phyloP scores from a whole-genome alignment of 192 early-diverging fungal genomes.

The Coemansia sp. region DNA sequence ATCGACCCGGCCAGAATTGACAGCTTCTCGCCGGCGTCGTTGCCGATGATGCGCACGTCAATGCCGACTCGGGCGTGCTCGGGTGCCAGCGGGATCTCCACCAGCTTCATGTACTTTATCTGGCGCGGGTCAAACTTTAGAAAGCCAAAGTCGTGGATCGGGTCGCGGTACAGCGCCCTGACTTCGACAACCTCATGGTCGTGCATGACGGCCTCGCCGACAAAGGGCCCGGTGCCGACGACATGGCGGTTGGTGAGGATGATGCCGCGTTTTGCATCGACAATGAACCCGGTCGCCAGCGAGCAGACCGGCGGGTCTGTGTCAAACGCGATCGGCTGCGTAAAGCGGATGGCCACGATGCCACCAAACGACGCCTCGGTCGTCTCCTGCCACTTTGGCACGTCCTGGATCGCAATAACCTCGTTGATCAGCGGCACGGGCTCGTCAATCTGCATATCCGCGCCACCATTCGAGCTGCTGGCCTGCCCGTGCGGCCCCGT shows the following conservation, averaged over 20 bases:
- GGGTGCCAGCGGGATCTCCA: slow-evolving; percentile 64
- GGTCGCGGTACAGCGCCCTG: slow-evolving; percentile 71
- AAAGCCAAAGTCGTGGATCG: slow-evolving; percentile 83
- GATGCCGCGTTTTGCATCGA: slow-evolving; percentile 69
- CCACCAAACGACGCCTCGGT: slow-evolving; percentile 32
- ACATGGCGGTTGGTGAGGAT: slow-evolving; percentile 79
- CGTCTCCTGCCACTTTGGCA: slow-evolving; percentile 30
- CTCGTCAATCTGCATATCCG: slow-evolving; percentile 2
- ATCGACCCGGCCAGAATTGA: slow-evolving; percentile 71
- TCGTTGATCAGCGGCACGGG: slow-evolving; percentile 5
- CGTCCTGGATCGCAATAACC: slow-evolving; percentile 5
- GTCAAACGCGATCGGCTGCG: slow-evolving; percentile 33
- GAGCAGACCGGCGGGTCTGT: slow-evolving; percentile 16
- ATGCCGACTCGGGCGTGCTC: slow-evolving; percentile 68
- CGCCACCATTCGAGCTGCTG: not conserved
- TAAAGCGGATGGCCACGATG: slow-evolving; percentile 43
- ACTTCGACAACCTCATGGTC: slow-evolving; percentile 74
- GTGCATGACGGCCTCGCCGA: slow-evolving; percentile 68
- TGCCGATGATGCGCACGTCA: slow-evolving; percentile 74
- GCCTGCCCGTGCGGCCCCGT: not conserved
- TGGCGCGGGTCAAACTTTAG: slow-evolving; percentile 66
- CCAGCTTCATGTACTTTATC: slow-evolving; percentile 66
- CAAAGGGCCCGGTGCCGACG: slow-evolving; percentile 67
- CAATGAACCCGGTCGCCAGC: slow-evolving; percentile 69
- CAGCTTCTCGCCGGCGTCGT: slow-evolving; percentile 77